Evolutionary conservation across 2,329 filamentous ascomycete genomes (phyloP), one percentile per base, ranked within the genome.

Genomic region (Sordariomycetes sp.): DNA sequence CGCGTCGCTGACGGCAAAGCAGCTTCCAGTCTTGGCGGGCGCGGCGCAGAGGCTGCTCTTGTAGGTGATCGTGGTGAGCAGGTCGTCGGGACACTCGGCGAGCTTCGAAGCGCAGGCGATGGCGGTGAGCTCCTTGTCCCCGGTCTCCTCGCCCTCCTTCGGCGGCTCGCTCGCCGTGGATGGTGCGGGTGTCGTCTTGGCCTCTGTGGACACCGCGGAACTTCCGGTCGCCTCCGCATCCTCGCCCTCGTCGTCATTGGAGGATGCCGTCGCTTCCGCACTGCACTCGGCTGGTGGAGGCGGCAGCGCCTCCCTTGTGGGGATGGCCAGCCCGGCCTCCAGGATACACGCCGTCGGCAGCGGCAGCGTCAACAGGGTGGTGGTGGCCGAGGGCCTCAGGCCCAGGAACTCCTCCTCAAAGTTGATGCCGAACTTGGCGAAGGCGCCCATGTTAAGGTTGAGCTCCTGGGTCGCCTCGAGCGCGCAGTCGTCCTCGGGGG

Each of bases 391-490:
- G 40, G 57, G 57, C 20, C 43, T 28, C 37, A 59, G 20, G 12
- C 57, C 57, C 6, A 55, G 14, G 28, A 59, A 46, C 25, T 55
- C 40, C 10, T 59, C 52, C 18, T n/a, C 52, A 20, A 59, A 37
- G 24, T 18, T 22, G 25, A 53, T 28, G n/a, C 53, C 57, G 14
- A 52, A 40, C 12, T 35, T 40, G 28, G 57, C 52, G 10, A 59
- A 59, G 24, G 40, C 53, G 14, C 57, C 57, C 14, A 59, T 40
- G 46, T 59, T 59, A 16, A 59, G 24, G 22, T 59, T 59, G 40
- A 59, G 16, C 57, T 59, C 57, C 16, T 52, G 24, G 53, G 10
- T 48, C 20, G 43, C 35, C 28, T 59, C 57, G 18, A 59, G 57
- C 14, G 51, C 52, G 32, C 57, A 59, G 6, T 54, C 46, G 43